phyloP scores from a whole-genome alignment of 306 rosid species.

The Lagenaria siceraria region DNA sequence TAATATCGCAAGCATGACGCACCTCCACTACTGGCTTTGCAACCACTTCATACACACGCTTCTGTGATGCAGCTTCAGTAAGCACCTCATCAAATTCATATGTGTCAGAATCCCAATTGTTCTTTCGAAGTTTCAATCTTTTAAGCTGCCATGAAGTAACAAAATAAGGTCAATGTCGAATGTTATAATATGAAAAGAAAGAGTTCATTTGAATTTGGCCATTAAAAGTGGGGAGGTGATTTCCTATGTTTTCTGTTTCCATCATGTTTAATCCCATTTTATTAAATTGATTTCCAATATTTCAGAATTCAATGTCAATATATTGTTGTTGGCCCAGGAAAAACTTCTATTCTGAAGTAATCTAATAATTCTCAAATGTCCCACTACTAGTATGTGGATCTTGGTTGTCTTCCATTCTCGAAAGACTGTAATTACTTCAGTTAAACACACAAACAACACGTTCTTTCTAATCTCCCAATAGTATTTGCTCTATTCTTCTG shows the following conservation, averaged over 20 bases:
- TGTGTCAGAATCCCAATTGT: constrained; percentile 92
- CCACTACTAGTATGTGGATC: not conserved
- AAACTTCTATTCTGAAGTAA: not conserved
- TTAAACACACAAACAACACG: not conserved
- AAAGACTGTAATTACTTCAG: not conserved
- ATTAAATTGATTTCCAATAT: not conserved
- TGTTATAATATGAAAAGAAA: not conserved
- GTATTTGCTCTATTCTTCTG: not conserved
- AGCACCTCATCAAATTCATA: constrained; percentile 89
- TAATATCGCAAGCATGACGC: constrained; percentile 10
- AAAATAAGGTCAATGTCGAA: constrained; percentile 1
- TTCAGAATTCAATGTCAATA: not conserved
- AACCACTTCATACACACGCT: constrained; percentile 95
- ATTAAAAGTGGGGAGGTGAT: not conserved
- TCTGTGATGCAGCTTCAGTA: constrained; percentile 84
- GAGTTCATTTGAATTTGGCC: not conserved
- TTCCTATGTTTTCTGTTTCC: not conserved
- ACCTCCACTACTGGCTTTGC: constrained; percentile 99
- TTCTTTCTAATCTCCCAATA: not conserved
- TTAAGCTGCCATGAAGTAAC: constrained; percentile 48
- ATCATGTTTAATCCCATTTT: not conserved
- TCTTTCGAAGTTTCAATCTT: constrained; percentile 80
- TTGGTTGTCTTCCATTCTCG: not conserved
- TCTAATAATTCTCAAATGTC: not conserved
- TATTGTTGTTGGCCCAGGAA: not conserved